A percentile compares a stretch with the other conserved stretches of the same genome.
Conservation (phyloP, 305 asterid species). For the Fraxinus velutina region DNA sequence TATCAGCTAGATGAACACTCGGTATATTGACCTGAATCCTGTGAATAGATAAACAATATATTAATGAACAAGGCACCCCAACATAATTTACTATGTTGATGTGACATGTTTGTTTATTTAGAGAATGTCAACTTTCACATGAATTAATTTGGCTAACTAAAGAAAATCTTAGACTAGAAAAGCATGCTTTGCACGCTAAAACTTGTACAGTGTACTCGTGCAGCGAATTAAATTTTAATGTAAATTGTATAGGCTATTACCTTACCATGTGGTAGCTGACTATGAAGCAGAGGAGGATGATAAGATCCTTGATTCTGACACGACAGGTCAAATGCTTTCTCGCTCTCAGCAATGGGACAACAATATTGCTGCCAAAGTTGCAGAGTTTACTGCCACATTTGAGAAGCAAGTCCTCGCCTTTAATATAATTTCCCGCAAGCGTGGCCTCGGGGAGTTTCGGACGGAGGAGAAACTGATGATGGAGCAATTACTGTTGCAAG, state of each 20-base stretch:
- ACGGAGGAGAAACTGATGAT: conserved; percentile 94
- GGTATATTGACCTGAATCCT: not conserved
- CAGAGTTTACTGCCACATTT: conserved; percentile 93
- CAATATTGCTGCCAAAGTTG: conserved; percentile 88
- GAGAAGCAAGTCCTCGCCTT: conserved; percentile 98
- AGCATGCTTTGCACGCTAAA: not conserved
- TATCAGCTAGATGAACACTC: not conserved
- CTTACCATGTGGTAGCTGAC: conserved; percentile 98
- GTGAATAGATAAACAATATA: not conserved
- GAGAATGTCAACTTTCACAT: not conserved
- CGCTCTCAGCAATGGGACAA: conserved; percentile 99
- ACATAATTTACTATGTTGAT: not conserved
- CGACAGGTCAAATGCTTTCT: conserved; percentile 75
- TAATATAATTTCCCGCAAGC: conserved; percentile 80
- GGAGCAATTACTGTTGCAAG: conserved; percentile 83
- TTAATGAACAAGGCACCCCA: not conserved
- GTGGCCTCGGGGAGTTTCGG: conserved; percentile 86
- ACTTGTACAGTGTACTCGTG: not conserved
- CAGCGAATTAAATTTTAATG: not conserved
- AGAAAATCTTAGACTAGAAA: not conserved
- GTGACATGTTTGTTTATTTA: not conserved
- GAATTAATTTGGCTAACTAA: not conserved
- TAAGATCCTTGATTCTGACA: conserved; percentile 91
- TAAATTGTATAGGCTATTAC: conserved; percentile 61
- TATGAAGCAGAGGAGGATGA: conserved; percentile 99